Evolutionary conservation across 768 basidiomycete species (phyloP), one percentile per base, ranked within the genome.

Genomic region (Russula earlei): DNA sequence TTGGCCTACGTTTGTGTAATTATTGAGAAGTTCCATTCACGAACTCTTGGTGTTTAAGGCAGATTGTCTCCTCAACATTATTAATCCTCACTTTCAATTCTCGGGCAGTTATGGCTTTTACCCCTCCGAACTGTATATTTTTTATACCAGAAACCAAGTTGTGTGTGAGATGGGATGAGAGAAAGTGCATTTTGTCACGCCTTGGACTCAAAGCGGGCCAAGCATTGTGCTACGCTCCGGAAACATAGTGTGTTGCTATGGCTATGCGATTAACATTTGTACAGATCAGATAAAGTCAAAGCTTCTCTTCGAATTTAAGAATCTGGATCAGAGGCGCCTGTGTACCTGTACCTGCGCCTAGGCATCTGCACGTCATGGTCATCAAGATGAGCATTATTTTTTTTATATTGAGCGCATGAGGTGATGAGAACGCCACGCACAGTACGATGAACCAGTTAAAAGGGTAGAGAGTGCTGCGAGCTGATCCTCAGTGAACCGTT

Each of bases 401-500:
- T n/a, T n/a, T n/a, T n/a, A n/a, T n/a, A 22, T 57, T 25, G 52
- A 44, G 11, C 20, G 0, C 20, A 4, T 5, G 17, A 41, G 20
- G 33, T 25, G 25, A 42, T 4, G 36, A 41, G 27, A 45, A 24
- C 3, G 5, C 42, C 17, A 71, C 83, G 62, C 58, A 86, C 85
- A 90, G 67, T 90, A 90, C 14, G 86, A 87, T 19, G 88, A 91
- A 17, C 91, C 91, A 15, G 85, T 86, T 25, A 93, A 73, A 54
- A 92, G 74, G n/a, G 87, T 88, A 6, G 87, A 89, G 63, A 94
- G 73, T 9, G 87, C 83, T 17, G 79, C 78, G 20, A 92, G 73
- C 69, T 95, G 91, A 55, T 93, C 88, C 49, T 92, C 86, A 24
- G 84, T 77, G 69, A 96, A 96, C 51, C 83, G 79, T 67, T 86